Conservation (phyloP, 257 asterid species). For the Paulownia fortunei region DNA sequence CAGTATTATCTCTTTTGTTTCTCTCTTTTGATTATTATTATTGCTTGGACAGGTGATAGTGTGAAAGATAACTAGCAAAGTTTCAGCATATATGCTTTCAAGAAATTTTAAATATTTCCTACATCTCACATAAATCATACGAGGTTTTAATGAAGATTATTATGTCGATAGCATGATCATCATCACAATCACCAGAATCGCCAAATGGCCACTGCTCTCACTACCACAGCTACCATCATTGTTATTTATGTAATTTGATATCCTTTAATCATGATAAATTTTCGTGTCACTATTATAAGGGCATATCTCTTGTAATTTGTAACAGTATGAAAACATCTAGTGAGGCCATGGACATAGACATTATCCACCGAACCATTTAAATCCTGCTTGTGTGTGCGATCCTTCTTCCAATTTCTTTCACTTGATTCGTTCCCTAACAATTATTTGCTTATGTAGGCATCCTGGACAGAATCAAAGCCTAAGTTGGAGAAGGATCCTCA, state of each 20-base stretch:
- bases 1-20: not conserved
- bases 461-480: slow-evolving; percentile 91
- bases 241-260: not conserved
- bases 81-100: not conserved
- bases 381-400: slow-evolving; percentile 4
- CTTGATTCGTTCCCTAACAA: slow-evolving; percentile 3
- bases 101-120: not conserved
- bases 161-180: not conserved
- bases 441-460: slow-evolving; percentile 56
- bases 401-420: not conserved
- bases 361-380: not conserved
- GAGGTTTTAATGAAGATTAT: not conserved
- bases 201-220: not conserved
- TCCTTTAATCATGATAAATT: not conserved
- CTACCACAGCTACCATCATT: not conserved
- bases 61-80: slow-evolving; percentile 7
- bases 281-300: not conserved
- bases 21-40: not conserved
- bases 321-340: not conserved
- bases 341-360: too few relatives aligned
- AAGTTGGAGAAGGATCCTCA: slow-evolving; percentile 99
- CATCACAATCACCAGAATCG: not conserved
- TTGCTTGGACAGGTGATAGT: not conserved
- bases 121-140: not conserved
- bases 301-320: not conserved